Conservation (phyloP, 2,329 filamentous ascomycete genomes). For the Cucurbitaria berberidis region DNA sequence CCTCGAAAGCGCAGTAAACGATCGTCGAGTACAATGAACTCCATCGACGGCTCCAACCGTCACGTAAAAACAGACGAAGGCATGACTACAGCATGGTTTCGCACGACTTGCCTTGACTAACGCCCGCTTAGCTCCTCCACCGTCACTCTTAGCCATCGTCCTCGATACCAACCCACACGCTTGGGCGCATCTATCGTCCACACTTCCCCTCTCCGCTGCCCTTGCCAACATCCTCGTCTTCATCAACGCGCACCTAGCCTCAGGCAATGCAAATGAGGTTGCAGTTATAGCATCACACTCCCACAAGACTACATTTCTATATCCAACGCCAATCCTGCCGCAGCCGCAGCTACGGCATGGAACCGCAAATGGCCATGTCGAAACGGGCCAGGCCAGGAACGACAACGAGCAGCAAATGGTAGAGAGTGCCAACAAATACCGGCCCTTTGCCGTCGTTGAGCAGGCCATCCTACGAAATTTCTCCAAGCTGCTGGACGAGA, state of each 20-base stretch:
- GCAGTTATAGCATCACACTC: slow-evolving; percentile 89
- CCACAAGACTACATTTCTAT: slow-evolving; percentile 87
- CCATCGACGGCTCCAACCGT: slow-evolving; percentile 65
- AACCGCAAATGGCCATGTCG: slow-evolving; percentile 31
- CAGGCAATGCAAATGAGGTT: slow-evolving; percentile 91
- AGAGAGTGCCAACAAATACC: slow-evolving; percentile 82
- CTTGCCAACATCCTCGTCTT: slow-evolving; percentile 92
- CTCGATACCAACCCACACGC: slow-evolving; percentile 97
- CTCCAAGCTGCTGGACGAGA: slow-evolving; percentile 72
- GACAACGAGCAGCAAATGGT: slow-evolving; percentile 30
- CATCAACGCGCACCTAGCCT: slow-evolving; percentile 93
- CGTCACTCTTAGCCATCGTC: slow-evolving; percentile 87
- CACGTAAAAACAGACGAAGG: slow-evolving; percentile 48
- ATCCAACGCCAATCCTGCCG: slow-evolving; percentile 63
- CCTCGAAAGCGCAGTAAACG: not conserved
- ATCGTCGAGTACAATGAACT: slow-evolving; percentile 60
- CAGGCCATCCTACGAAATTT: slow-evolving; percentile 77
- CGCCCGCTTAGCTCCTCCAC: slow-evolving; percentile 58
- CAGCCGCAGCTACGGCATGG: slow-evolving; percentile 21
- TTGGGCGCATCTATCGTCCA: slow-evolving; percentile 78
- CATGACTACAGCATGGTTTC: slow-evolving; percentile 11
- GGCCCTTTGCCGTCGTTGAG: slow-evolving; percentile 88
- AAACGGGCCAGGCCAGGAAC: slow-evolving; percentile 34
- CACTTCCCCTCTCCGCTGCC: slow-evolving; percentile 80
- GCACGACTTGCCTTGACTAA: slow-evolving; percentile 5